Conservation (phyloP, 177 flowering plant species). For the Vitis hybrid region DNA sequence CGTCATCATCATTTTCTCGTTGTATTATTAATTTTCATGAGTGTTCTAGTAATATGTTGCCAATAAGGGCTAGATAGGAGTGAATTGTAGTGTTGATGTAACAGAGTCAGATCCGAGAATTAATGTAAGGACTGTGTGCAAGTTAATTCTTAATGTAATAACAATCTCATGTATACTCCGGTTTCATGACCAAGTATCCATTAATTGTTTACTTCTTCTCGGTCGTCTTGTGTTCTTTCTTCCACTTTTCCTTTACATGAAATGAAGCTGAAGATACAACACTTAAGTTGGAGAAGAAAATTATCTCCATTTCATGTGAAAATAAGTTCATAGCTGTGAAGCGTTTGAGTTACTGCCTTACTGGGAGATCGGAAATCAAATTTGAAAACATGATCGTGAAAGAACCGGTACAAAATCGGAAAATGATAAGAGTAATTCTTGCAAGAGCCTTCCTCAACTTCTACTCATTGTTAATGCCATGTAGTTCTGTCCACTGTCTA, state of each 20-base stretch:
- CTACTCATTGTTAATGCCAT: too few relatives aligned
- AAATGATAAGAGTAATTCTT: too few relatives aligned
- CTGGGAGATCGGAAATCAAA: too few relatives aligned
- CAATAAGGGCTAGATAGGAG: neutral
- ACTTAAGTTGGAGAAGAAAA: neutral
- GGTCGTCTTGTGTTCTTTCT: too few relatives aligned
- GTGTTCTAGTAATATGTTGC: neutral
- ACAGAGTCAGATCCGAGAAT: neutral
- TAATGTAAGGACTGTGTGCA: neutral
- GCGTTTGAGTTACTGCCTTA: too few relatives aligned
- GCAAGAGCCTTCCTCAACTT: too few relatives aligned
- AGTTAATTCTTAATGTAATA: neutral
- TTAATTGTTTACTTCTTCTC: neutral
- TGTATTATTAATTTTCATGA: neutral
- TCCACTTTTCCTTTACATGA: neutral
- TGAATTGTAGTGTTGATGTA: slow-evolving; percentile 1
- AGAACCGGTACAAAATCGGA: too few relatives aligned
- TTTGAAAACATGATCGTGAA: too few relatives aligned
- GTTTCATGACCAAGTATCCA: neutral
- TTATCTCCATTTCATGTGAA: neutral
- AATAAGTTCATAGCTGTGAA: neutral
- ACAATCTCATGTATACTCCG: neutral
- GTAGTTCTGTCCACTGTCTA: too few relatives aligned
- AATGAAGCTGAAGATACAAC: neutral
- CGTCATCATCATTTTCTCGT: neutral